phyloP scores from a whole-genome alignment of 208 protist species.

The Wallacemonas sp. region DNA sequence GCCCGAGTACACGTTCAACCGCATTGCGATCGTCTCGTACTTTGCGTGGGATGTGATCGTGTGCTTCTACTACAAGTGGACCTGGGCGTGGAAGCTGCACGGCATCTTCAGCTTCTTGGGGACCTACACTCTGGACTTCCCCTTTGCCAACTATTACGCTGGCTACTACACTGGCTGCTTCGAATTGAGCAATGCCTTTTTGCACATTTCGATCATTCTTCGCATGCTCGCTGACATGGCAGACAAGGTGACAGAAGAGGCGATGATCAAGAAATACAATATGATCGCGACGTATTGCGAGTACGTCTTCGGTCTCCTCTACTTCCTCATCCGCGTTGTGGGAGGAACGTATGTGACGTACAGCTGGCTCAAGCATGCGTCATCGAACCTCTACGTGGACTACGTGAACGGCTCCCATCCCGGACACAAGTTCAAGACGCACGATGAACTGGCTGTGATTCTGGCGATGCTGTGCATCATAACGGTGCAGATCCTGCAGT shows the following conservation, averaged over 20 bases:
- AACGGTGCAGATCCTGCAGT: conserved; percentile 70
- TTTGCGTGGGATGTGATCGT: conserved; percentile 84
- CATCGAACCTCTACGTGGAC: conserved; percentile 28
- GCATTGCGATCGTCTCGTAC: conserved; percentile 68
- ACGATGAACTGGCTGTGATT: conserved; percentile 57
- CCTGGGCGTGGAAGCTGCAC: conserved; percentile 72
- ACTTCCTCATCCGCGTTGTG: conserved; percentile 66
- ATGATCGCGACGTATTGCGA: conserved; percentile 33
- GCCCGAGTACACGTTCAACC: conserved; percentile 64
- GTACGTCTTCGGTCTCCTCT: conserved; percentile 66
- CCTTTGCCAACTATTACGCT: conserved; percentile 68
- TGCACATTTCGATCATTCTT: conserved; percentile 62
- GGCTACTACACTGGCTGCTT: conserved; percentile 88
- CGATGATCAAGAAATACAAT: conserved; percentile 19
- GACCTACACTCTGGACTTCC: conserved; percentile 69
- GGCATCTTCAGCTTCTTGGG: conserved; percentile 69
- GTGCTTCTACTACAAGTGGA: conserved; percentile 76
- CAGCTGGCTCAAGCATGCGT: conserved; percentile 39
- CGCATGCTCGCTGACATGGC: conserved; percentile 29
- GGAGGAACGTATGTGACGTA: conserved; percentile 56
- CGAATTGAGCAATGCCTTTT: conserved; percentile 73
- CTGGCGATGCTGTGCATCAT: conserved; percentile 51
- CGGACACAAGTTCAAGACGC: conserved; percentile 35
- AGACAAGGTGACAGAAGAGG: conserved; percentile 20
- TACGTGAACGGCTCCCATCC: conserved; percentile 18